A percentile compares a stretch with the other conserved stretches of the same genome.
Evolutionary conservation across 805 yeast genomes (phyloP).

Genomic region (Sugiyamaella chiloensis): DNA sequence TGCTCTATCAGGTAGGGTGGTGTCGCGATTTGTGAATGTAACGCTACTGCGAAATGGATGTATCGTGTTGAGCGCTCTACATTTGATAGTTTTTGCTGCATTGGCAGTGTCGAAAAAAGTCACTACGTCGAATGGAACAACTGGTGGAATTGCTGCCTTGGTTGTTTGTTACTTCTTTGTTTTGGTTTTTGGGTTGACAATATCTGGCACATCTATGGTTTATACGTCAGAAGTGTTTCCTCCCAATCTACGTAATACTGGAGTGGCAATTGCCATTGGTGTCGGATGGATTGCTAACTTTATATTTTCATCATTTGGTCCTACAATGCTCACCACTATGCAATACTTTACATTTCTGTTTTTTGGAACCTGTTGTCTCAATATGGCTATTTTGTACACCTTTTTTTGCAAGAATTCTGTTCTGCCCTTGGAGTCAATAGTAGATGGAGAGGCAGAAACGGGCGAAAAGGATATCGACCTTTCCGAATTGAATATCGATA

Average conservation of each 20-base stretch:
- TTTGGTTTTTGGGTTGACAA: conserved; percentile 4
- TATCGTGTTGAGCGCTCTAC: background rate
- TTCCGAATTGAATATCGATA: too few species aligned
- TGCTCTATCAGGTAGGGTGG: background rate
- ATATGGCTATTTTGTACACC: too few species aligned
- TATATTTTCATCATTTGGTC: conserved; percentile 4
- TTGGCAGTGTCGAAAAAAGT: background rate
- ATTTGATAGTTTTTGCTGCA: background rate
- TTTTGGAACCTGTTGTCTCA: too few species aligned
- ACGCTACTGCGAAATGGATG: background rate
- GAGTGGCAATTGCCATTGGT: conserved; percentile 7
- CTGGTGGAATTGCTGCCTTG: conserved; percentile 4
- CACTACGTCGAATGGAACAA: background rate
- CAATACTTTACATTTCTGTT: conserved; percentile 5
- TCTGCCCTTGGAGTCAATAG: too few species aligned
- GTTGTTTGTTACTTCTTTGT: conserved; percentile 15
- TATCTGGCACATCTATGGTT: conserved; percentile 9
- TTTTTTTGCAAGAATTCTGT: too few species aligned
- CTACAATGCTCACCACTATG: conserved; percentile 10
- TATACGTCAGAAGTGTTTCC: conserved; percentile 14
- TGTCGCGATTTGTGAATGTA: too few species aligned
- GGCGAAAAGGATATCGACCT: too few species aligned
- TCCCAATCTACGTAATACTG: conserved; percentile 1
- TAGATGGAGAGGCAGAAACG: too few species aligned
- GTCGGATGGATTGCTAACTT: conserved; percentile 12